Percentiles rank a stretch among this genome's conserved stretches.
Conservation (phyloP, 257 asterid genomes). For the Euphrasia confusa region DNA sequence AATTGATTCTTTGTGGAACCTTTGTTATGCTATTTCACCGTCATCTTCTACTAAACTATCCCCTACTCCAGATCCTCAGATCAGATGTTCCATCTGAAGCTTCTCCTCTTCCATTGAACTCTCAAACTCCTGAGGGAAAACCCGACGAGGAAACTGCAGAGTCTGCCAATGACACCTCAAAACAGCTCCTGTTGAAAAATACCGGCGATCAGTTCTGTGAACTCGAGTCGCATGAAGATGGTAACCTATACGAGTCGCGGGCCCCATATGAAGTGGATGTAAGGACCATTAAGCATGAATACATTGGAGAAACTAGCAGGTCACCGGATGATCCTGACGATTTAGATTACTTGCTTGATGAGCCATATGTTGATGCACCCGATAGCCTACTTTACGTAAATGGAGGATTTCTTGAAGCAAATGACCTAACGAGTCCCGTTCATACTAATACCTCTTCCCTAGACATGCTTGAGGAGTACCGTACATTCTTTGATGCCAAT, state of each 20-base stretch:
- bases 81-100: constrained; percentile 34
- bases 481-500: constrained; percentile 54
- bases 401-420: constrained; percentile 64
- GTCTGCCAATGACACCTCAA: constrained; percentile 33
- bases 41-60: constrained; percentile 10
- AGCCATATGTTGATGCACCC: constrained; percentile 47
- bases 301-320: constrained; percentile 66
- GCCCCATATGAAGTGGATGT: constrained; percentile 33
- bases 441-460: constrained; percentile 38
- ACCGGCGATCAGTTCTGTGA: constrained; percentile 32
- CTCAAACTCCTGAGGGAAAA: constrained; percentile 32
- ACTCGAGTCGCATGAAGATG: constrained; percentile 35
- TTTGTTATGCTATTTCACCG: neutral
- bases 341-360: constrained; percentile 54
- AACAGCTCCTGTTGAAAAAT: constrained; percentile 18
- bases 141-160: constrained; percentile 44
- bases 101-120: constrained; percentile 37
- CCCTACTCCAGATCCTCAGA: constrained; percentile 60
- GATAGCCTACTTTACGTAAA: constrained; percentile 40
- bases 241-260: constrained; percentile 35
- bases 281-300: constrained; percentile 66
- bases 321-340: constrained; percentile 34
- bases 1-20: neutral
- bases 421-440: constrained; percentile 58
- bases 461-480: constrained; percentile 64